phyloP scores from a whole-genome alignment of 805 yeast species.

The Saccharomycopsis schoenii region DNA sequence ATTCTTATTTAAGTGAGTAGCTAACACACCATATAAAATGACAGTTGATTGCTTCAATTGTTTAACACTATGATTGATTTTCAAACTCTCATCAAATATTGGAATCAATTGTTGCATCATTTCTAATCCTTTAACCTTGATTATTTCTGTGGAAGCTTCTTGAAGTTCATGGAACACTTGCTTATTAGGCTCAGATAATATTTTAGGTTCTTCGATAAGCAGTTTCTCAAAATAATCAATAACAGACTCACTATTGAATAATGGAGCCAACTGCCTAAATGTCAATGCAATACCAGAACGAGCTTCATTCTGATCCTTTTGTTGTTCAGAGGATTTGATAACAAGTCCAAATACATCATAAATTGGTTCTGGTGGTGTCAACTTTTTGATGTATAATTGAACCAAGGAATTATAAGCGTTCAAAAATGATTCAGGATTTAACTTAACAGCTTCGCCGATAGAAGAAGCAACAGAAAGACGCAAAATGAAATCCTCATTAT shows the following conservation, averaged over 20 bases:
- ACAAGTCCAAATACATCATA: conserved; percentile 75
- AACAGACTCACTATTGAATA: conserved; percentile 34
- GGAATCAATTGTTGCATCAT: conserved; percentile 70
- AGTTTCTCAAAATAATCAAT: conserved; percentile 52
- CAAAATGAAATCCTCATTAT: conserved; percentile 50
- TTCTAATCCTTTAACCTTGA: conserved; percentile 53
- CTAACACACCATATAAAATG: conserved; percentile 83
- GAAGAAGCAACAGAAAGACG: conserved; percentile 68
- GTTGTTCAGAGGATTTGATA: conserved; percentile 47
- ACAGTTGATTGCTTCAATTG: conserved; percentile 69
- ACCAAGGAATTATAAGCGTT: conserved; percentile 37
- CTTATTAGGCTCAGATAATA: conserved; percentile 65
- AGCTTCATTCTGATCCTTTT: conserved; percentile 73
- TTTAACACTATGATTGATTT: conserved; percentile 42
- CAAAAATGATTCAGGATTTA: conserved; percentile 16
- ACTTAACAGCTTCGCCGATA: conserved; percentile 45
- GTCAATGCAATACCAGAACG: conserved; percentile 75
- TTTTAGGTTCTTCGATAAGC: conserved; percentile 38
- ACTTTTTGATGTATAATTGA: conserved; percentile 46
- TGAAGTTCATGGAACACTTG: conserved; percentile 74
- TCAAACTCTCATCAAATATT: conserved; percentile 62
- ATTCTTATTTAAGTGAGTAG: conserved; percentile 61
- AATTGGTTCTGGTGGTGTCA: conserved; percentile 67
- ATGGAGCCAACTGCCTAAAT: conserved; percentile 43
- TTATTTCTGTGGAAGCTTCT: conserved; percentile 76